A percentile compares a stretch with the other conserved stretches of the same genome.
phyloP scores from a whole-genome alignment of 129 eudicot species.

The Helichrysum umbraculigerum region DNA sequence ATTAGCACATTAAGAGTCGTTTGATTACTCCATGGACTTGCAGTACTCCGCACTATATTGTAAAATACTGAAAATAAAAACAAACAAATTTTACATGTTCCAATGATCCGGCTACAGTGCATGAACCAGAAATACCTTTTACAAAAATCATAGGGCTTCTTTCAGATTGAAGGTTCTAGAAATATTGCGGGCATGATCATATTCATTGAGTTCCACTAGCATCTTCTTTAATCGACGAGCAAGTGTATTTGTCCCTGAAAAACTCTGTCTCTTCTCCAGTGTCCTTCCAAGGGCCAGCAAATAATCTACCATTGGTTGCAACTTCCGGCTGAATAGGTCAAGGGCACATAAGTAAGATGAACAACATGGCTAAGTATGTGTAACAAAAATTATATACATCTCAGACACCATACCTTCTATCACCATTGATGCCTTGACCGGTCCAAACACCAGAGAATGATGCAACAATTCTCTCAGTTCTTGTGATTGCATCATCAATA shows the following conservation, averaged over 20 bases:
- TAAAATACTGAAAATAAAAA: background rate
- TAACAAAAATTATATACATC: background rate
- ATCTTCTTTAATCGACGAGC: slow-evolving; percentile 90
- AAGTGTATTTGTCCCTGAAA: slow-evolving; percentile 49
- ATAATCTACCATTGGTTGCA: slow-evolving; percentile 82
- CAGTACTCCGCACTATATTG: slow-evolving; percentile 13
- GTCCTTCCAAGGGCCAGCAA: slow-evolving; percentile 55
- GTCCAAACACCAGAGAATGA: slow-evolving; percentile 83
- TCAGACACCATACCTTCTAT: slow-evolving; percentile 47
- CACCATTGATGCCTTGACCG: slow-evolving; percentile 64
- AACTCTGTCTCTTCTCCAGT: slow-evolving; percentile 60
- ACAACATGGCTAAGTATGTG: background rate
- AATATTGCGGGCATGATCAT: slow-evolving; percentile 75
- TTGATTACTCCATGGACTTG: background rate
- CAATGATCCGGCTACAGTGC: background rate
- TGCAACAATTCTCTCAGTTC: slow-evolving; percentile 76
- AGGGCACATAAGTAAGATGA: slow-evolving; percentile 7
- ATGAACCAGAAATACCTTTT: background rate
- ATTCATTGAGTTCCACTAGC: slow-evolving; percentile 89
- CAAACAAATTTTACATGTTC: slow-evolving; percentile 8
- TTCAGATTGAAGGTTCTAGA: slow-evolving; percentile 79
- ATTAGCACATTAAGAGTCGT: slow-evolving; percentile 3
- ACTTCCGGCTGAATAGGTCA: slow-evolving; percentile 48
- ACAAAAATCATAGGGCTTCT: slow-evolving; percentile 63
- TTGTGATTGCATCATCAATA: slow-evolving; percentile 71